Base-by-base conservation (phyloP, 495 filamentous ascomycete genomes). In the Trichocladium uniseriatum region DNA sequence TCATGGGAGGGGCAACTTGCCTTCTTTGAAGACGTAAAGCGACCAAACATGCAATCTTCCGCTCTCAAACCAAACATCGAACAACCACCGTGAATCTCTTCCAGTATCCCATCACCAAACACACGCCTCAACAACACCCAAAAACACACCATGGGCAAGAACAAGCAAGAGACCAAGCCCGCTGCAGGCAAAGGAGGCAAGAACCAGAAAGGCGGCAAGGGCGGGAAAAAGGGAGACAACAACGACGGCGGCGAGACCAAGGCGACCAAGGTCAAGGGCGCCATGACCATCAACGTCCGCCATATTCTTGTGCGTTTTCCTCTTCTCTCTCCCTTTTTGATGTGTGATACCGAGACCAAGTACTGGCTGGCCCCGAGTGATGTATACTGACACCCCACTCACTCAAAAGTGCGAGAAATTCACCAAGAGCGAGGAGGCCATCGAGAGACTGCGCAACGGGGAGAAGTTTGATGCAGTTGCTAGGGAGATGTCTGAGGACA, bases 391-490 rank as follows among this genome's bases (percentile, higher is more conserved):
- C 8, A 24, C n/a, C 35, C 35, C 35, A 18, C 15, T 5, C 35
- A 11, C 18, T 22, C 38, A 24, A 43, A 5, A 88, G 85, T 95
- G 89, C 62, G 86, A 87, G 62, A 96, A 96, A 66, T 79, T 89
- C 65, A 71, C 77, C 36, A 89, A 86, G 68, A 94, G 90, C 62
- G 87, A 95, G 70, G 86, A 92, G 64, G 90, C 89, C 0, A 63
- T 95, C 6, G 76, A 79, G 47, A 87, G 92, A 67, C 69, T 94
- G 15, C 74, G 76, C 38, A 81, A 79, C 24, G 89, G 89, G 7
- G 75, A 73, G 21, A 89, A 88, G 57, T 96, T 96, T 57, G 86
- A 92, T 55, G 84, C 86, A n/a, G 88, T 95, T 4, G 90, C 90
- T 6, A 73, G 79, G 52, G 81, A 89, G 60, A 90, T 83, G 54